Base-by-base conservation (phyloP, 192 early-diverging fungal species). In the Dispira parvispora region DNA sequence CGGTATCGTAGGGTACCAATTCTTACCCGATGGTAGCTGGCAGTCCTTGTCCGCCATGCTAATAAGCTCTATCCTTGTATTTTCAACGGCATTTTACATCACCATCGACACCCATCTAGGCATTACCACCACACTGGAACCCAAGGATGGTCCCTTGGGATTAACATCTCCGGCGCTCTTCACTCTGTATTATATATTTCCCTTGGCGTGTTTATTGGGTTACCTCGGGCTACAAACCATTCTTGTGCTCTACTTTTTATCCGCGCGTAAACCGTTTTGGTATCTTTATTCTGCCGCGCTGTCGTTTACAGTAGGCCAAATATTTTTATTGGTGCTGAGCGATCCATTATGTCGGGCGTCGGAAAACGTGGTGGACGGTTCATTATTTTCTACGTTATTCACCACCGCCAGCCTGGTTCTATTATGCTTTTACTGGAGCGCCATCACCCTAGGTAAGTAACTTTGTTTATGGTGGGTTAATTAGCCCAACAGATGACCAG, bases 371-470 rank as follows among this genome's bases (percentile, higher is more conserved):
- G 21, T 25, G 1, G 53, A 55, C 9, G 53, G 20, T 18, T 28
- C 28, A 1, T 13, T 55, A 12, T 55, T 55, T 21, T 14, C 53
- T 12, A 55, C 53, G 25, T 3, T 26, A 23, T 25, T 55, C 18
- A 55, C 16, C 53, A 55, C 53, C 16, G 3, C 23, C 53, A 55
- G 53, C 23, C 21, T 55, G 0, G 21, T 21, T 26, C 21, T 55
- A 55, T 28, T 55, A 27, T 55, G 21, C 9, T 27, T 55, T 55
- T 55, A 55, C 53, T 55, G 53, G 53, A 28, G 12, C 21, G 23
- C 53, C 3, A 13, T 55, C 25, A 55, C 53, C 21, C 8, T 28
- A 12, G 53, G 53, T 55, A 55, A 55, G 53, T 55, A 38, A 38
- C 6, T 4, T 38, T 38, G 32, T 38, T 38, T 6, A 38, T 38